These are phyloP conservation scores for Venturiaceae sp. DNA, from an alignment of 2,329 filamentous ascomycete species.

Conservation along the genomic window DNA sequence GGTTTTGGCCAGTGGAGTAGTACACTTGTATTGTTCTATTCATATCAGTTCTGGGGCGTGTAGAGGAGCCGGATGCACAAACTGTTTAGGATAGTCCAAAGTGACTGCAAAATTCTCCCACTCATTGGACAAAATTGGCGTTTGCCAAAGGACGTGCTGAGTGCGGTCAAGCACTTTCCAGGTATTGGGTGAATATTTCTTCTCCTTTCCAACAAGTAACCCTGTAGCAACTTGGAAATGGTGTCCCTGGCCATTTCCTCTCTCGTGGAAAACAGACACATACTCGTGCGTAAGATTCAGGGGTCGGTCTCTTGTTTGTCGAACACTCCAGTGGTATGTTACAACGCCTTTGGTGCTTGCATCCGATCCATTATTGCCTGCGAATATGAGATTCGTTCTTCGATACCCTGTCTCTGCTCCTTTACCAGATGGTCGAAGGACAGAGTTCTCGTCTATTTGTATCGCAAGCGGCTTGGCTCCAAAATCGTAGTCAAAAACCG, in stretches of 20 bases:
- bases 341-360: neutral
- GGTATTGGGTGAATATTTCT: neutral
- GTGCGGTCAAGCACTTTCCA: neutral
- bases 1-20: neutral
- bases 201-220: neutral
- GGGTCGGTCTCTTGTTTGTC: neutral
- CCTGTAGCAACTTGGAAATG: neutral
- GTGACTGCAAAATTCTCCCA: neutral
- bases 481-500: neutral
- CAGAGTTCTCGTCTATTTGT: neutral
- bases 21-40: neutral
- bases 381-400: neutral
- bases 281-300: constrained; percentile 1
- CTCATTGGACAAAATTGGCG: neutral
- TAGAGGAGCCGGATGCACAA: too few species aligned
- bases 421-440: neutral
- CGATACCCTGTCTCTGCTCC: neutral
- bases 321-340: neutral
- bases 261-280: neutral
- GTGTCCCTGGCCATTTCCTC: neutral
- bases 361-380: neutral
- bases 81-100: neutral
- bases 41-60: too few species aligned
- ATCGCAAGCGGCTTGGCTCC: neutral
- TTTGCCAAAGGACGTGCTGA: neutral